These are phyloP conservation scores for Karstenula rhodostoma DNA, from an alignment of 2,329 filamentous ascomycete species.

Conservation along the genomic window DNA sequence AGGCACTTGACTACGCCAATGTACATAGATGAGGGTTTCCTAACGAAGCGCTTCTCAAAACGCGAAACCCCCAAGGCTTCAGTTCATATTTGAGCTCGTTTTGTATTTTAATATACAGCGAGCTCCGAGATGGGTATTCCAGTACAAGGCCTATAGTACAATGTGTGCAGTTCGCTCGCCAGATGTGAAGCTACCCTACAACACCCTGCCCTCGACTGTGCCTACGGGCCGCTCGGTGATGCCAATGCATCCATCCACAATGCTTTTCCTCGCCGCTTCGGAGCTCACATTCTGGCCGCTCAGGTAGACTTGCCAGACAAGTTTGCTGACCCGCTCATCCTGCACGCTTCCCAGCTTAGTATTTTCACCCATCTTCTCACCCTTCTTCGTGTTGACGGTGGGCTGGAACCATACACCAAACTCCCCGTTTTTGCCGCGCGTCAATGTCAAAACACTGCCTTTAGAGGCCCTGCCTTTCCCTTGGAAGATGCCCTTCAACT, in stretches of 20 bases:
- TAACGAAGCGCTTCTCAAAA: too few species aligned
- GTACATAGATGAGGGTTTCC: too few species aligned
- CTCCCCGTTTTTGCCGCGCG: slow-evolving; percentile 70
- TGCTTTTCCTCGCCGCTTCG: slow-evolving; percentile 78
- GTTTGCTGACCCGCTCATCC: slow-evolving; percentile 81
- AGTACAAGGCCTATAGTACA: not conserved
- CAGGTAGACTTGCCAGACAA: slow-evolving; percentile 91
- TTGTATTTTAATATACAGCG: not conserved
- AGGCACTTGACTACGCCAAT: too few species aligned
- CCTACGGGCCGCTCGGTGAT: slow-evolving; percentile 89
- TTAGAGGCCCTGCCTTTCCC: slow-evolving; percentile 80
- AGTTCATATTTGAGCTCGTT: not conserved
- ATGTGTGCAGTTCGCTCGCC: not conserved
- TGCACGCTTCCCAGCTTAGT: slow-evolving; percentile 72
- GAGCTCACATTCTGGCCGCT: slow-evolving; percentile 87
- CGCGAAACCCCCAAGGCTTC: too few species aligned
- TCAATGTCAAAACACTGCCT: slow-evolving; percentile 77
- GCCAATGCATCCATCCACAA: slow-evolving; percentile 86
- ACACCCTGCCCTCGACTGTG: slow-evolving; percentile 81
- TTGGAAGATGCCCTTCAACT: slow-evolving; percentile 84
- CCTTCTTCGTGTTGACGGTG: slow-evolving; percentile 36
- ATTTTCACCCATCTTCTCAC: slow-evolving; percentile 55
- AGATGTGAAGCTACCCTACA: slow-evolving; percentile 11
- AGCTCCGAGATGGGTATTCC: not conserved
- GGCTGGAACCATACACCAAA: slow-evolving; percentile 54